A percentile compares a stretch with the other conserved stretches of the same genome.
phyloP scores from a whole-genome alignment of 2,329 filamentous ascomycete species.

The Ceratocystis destructans region DNA sequence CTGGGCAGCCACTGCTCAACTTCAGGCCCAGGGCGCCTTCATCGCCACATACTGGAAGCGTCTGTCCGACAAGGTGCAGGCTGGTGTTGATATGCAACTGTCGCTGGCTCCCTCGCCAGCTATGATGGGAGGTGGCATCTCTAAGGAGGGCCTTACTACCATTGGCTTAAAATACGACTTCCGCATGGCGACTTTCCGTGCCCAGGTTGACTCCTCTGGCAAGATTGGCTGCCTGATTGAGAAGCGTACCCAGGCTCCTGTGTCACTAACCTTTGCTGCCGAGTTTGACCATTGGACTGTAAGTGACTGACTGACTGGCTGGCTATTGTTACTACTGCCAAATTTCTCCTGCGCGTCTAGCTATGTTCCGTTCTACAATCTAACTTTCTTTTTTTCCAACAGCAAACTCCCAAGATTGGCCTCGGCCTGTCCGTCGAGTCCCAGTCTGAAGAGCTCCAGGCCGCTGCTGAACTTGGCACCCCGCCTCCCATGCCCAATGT shows the following conservation, averaged over 20 bases:
- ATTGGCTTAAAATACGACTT: slow-evolving; percentile 98
- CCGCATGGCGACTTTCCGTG: slow-evolving; percentile 85
- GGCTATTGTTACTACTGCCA: too few species aligned
- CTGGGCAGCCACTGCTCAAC: slow-evolving; percentile 84
- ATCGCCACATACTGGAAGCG: slow-evolving; percentile 89
- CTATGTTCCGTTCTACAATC: background rate
- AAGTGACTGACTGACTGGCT: slow-evolving; percentile 31
- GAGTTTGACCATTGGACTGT: slow-evolving; percentile 95
- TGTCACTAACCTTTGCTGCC: slow-evolving; percentile 87
- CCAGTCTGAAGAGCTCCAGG: slow-evolving; percentile 70
- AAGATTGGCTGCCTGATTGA: slow-evolving; percentile 87
- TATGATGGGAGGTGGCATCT: slow-evolving; percentile 60
- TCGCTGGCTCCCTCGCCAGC: slow-evolving; percentile 56
- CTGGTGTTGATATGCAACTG: slow-evolving; percentile 86
- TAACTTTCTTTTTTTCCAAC: slow-evolving; percentile 16
- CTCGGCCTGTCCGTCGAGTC: slow-evolving; percentile 86
- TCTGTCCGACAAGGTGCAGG: slow-evolving; percentile 89
- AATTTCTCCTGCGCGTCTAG: too few species aligned
- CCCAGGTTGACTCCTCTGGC: slow-evolving; percentile 88
- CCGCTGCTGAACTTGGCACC: slow-evolving; percentile 57
- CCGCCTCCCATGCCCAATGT: slow-evolving; percentile 43
- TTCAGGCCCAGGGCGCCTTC: slow-evolving; percentile 75
- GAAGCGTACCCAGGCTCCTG: slow-evolving; percentile 86
- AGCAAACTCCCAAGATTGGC: slow-evolving; percentile 94
- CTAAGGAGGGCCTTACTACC: slow-evolving; percentile 80